These are phyloP conservation scores for Scutellaria barbata DNA, from an alignment of 257 asterid genomes.

Conservation along the genomic window DNA sequence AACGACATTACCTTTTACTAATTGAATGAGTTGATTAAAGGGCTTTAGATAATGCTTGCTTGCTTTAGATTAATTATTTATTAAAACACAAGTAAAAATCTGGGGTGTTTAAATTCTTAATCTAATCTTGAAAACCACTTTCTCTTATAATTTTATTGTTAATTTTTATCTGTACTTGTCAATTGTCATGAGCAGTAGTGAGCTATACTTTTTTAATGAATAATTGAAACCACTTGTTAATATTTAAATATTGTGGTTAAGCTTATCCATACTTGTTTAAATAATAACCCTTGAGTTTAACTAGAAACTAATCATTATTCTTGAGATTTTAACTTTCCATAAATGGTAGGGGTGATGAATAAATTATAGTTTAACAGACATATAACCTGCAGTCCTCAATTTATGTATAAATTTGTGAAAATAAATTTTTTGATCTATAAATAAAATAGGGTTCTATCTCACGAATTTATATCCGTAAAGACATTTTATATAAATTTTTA, in stretches of 20 bases:
- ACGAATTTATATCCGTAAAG: no score
- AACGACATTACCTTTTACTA: conserved; percentile 51
- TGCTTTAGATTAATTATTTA: neutral
- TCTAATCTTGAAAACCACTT: conserved; percentile 37
- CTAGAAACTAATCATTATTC: conserved; percentile 43
- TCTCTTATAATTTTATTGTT: neutral
- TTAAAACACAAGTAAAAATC: neutral
- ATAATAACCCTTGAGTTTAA: neutral
- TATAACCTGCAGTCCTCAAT: no score
- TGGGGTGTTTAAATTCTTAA: neutral
- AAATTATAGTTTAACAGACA: no score
- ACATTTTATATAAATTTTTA: neutral
- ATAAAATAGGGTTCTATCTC: no score
- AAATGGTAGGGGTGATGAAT: conserved; percentile 30
- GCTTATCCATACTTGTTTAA: neutral
- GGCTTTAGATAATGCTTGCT: conserved; percentile 35
- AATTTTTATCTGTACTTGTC: neutral
- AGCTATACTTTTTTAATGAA: conserved; percentile 7
- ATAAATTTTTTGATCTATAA: no score
- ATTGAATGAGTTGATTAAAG: conserved; percentile 38
- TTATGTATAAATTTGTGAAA: no score
- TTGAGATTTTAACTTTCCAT: conserved; percentile 45
- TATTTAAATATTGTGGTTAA: conserved; percentile 32
- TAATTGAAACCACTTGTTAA: no score
- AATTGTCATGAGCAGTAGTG: neutral